Evolutionary conservation across 2,329 filamentous ascomycete genomes (phyloP), one percentile per base, ranked within the genome.

Genomic region (Colletotrichum plurivorum): DNA sequence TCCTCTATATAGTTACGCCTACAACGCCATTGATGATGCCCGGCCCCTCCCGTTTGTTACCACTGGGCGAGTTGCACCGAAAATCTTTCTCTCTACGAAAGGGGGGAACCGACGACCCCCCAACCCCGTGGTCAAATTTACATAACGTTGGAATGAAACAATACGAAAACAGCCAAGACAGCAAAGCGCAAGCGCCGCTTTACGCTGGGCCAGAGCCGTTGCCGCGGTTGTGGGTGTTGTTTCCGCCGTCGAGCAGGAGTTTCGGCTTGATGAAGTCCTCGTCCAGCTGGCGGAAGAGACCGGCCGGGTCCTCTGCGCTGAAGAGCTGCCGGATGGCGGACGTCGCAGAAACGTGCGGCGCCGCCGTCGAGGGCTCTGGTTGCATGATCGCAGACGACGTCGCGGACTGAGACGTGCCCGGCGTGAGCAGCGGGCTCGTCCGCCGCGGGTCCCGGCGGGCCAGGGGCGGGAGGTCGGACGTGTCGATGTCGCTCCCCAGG

Each of bases 221-320:
- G 5, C 61, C 69, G 12, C 67, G 58, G 27, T 65, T 55, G 31
- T 60, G 58, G 27, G 53, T 55, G 31, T 60, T 56, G 46, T 76
- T 75, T 25, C 85, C 85, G 53, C 92, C 92, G 81, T 98, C 95
- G 20, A 98, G 87, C 72, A 98, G 81, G 63, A 98, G 82, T 77
- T 92, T 93, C 18, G 95, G 95, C 84, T 98, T 98, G 80, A 98
- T 95, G 79, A 94, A 98, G 70, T 95, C 94, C 80, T 99, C 96
- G 78, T 99, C 96, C 69, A 99, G 84, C 81, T 97, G 95, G 73
- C 91, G 91, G 80, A 99, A 97, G 82, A 97, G 89, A 53, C 93
- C 94, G 10, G 93, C 93, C 52, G 97, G 94, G 78, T 99, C 96
- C 58, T 97, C 94, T 1, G 92, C 88, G 36, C 92, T 93, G 73